A percentile compares a stretch with the other conserved stretches of the same genome.
Evolutionary conservation across 176 grass and related monocot species (phyloP).

Genomic region (Paspalum vaginatum): DNA sequence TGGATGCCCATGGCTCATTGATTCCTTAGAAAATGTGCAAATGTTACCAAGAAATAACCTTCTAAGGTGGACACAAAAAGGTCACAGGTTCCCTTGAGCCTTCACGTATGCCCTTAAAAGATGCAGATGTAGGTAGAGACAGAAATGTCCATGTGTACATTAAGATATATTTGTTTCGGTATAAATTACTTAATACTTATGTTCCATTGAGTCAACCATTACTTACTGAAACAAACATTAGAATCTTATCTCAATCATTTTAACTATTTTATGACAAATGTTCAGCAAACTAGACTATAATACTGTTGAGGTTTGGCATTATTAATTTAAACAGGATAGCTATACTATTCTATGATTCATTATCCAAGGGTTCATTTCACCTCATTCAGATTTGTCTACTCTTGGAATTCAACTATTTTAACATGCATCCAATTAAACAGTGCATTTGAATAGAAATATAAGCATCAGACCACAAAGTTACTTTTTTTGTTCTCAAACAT

Average conservation of each 20-base stretch:
- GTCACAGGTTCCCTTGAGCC: neutral
- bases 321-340: neutral
- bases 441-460: neutral
- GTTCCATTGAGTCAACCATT: neutral
- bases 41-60: neutral
- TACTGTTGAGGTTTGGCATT: neutral
- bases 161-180: neutral
- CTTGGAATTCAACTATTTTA: neutral
- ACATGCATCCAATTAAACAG: neutral
- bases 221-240: neutral
- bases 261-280: neutral
- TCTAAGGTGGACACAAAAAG: conserved; percentile 17
- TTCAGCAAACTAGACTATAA: neutral
- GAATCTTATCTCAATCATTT: neutral
- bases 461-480: neutral
- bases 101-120: neutral
- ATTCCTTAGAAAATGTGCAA: neutral
- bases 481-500: neutral
- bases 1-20: neutral
- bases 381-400: too few relatives aligned
- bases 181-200: neutral
- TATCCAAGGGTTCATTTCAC: neutral
- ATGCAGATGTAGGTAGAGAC: conserved; percentile 1
- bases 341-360: neutral
- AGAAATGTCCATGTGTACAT: neutral